Evolutionary conservation across 208 protist species (phyloP).

Genomic region (Trichomonas tenax): DNA sequence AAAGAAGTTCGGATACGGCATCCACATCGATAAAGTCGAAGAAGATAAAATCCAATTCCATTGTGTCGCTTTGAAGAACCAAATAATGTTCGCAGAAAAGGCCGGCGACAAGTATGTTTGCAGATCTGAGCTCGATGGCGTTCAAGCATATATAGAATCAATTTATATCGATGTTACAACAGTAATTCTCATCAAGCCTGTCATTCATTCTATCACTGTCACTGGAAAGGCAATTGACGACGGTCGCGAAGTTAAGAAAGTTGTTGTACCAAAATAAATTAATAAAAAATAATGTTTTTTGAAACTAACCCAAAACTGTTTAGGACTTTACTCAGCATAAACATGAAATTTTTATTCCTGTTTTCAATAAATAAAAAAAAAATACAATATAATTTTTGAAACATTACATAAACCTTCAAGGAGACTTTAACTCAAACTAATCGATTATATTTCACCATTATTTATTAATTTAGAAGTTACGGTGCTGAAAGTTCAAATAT

Average conservation of each 20-base stretch:
- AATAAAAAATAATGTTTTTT: not conserved
- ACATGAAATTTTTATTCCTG: too few species aligned
- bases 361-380: too few species aligned
- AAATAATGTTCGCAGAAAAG: not conserved
- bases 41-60: not conserved
- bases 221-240: not conserved
- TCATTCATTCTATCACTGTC: not conserved
- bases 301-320: too few species aligned
- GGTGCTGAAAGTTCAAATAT: too few species aligned
- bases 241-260: not conserved
- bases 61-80: not conserved
- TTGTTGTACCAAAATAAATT: not conserved
- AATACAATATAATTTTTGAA: too few species aligned
- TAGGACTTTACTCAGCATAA: too few species aligned
- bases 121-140: not conserved
- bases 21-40: not conserved
- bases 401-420: too few species aligned
- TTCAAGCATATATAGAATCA: not conserved
- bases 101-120: not conserved
- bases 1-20: not conserved
- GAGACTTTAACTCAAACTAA: too few species aligned
- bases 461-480: too few species aligned
- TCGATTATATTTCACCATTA: too few species aligned
- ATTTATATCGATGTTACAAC: not conserved
- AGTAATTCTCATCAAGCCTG: not conserved